Conservation (phyloP, 441 rosid species). For the Jatropha podagrica region DNA sequence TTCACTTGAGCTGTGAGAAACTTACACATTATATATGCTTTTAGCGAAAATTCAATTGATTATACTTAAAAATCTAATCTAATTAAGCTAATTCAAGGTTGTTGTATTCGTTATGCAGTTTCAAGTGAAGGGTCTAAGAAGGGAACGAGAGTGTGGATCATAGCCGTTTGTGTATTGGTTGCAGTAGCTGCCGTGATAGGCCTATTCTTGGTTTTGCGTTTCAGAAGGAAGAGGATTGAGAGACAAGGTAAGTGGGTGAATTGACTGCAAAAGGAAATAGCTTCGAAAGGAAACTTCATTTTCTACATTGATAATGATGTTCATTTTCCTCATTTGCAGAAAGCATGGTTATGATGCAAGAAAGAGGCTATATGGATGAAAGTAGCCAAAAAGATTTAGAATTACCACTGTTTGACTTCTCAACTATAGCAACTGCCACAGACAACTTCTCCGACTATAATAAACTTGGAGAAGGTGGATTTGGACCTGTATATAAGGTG, state of each 20-base stretch:
- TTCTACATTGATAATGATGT: neutral
- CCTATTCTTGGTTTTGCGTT: slow-evolving; percentile 2
- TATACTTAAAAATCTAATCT: neutral
- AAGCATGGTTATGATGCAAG: slow-evolving; percentile 1
- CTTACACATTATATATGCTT: neutral
- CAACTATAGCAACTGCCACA: slow-evolving; percentile 54
- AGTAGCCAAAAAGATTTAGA: slow-evolving; percentile 48
- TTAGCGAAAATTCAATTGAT: neutral
- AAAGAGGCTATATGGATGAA: slow-evolving; percentile 14
- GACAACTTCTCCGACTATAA: slow-evolving; percentile 43
- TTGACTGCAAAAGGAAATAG: neutral
- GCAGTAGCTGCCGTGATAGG: slow-evolving; percentile 7
- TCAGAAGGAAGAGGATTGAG: slow-evolving; percentile 18
- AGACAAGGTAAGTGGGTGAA: slow-evolving; percentile 14
- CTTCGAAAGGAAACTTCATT: neutral
- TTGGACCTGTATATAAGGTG: slow-evolving; percentile 85
- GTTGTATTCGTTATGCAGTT: slow-evolving; percentile 1
- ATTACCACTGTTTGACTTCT: slow-evolving; percentile 59
- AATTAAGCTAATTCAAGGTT: neutral
- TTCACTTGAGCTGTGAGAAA: neutral
- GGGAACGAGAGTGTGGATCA: slow-evolving; percentile 25
- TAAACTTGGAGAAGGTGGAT: slow-evolving; percentile 87
- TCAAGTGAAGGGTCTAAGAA: neutral
- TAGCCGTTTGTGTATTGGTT: slow-evolving; percentile 15
- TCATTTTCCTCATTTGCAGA: slow-evolving; percentile 1